phyloP scores from a whole-genome alignment of 768 basidiomycete species.

The Tulasnella calospora region DNA sequence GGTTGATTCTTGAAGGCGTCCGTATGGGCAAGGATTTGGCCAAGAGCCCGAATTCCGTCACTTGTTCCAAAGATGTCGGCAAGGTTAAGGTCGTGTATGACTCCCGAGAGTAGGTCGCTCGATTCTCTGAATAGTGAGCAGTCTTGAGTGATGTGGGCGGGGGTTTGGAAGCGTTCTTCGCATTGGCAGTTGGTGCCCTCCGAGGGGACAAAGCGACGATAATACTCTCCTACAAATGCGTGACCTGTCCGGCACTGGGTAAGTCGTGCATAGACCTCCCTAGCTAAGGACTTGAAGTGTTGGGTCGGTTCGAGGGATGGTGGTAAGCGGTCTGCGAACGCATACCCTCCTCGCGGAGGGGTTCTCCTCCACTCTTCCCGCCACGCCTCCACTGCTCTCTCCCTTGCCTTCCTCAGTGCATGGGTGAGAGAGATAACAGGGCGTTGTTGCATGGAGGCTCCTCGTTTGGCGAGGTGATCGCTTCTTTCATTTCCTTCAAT shows the following conservation, averaged over 20 bases:
- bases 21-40: neutral
- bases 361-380: neutral
- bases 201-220: conserved; percentile 29
- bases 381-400: neutral
- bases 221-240: conserved; percentile 33
- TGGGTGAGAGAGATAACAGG: neutral
- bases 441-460: neutral
- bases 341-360: neutral
- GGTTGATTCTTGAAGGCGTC: neutral
- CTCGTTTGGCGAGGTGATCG: conserved; percentile 18
- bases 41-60: conserved; percentile 32
- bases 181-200: conserved; percentile 34
- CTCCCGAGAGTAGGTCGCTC: conserved; percentile 29
- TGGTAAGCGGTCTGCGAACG: neutral
- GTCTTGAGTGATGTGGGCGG: conserved; percentile 32
- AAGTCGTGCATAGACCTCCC: no score
- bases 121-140: conserved; percentile 32
- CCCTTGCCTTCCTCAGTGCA: neutral
- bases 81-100: conserved; percentile 22
- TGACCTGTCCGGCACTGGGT: neutral
- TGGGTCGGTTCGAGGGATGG: neutral
- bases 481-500: conserved; percentile 20
- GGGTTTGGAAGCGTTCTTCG: conserved; percentile 31
- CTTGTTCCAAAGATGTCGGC: conserved; percentile 32
- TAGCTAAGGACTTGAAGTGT: neutral